These are phyloP conservation scores for Polygonum aviculare DNA, from an alignment of 148 eudicot species.

Conservation along the genomic window DNA sequence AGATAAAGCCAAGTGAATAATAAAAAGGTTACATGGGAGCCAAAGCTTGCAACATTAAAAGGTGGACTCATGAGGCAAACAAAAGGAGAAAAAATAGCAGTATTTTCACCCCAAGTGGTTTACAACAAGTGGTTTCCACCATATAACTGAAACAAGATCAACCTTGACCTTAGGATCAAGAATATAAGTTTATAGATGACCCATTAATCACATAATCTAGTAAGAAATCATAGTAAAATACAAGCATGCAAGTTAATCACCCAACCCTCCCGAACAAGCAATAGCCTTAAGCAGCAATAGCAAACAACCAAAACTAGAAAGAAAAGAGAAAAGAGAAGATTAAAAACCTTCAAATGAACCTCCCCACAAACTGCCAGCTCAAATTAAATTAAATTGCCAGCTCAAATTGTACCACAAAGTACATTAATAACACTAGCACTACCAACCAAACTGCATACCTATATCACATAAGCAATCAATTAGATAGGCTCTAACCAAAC, in stretches of 20 bases:
- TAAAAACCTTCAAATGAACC: constrained; percentile 82
- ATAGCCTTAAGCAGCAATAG: not conserved
- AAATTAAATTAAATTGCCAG: not conserved
- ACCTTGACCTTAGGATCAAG: too few species aligned
- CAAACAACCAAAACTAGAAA: not conserved
- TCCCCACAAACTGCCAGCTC: too few species aligned
- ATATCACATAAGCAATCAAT: too few species aligned
- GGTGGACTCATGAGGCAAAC: too few species aligned
- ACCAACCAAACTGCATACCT: not conserved
- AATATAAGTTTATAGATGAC: not conserved
- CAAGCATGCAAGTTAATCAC: too few species aligned
- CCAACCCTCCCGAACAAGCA: too few species aligned
- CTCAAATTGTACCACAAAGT: not conserved
- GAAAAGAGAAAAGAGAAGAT: not conserved
- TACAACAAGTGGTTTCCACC: too few species aligned
- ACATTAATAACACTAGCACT: not conserved
- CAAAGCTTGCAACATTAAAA: not conserved
- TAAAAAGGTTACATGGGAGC: not conserved
- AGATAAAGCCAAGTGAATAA: not conserved
- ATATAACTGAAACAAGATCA: too few species aligned
- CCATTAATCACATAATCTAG: not conserved
- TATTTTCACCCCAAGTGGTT: too few species aligned
- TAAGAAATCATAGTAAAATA: not conserved
- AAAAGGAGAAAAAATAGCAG: too few species aligned
- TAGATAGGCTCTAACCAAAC: too few species aligned